Evolutionary conservation across 192 early-diverging fungal genomes (phyloP), one percentile per base, ranked within the genome.

Genomic region (Dimargaris xerosporica): DNA sequence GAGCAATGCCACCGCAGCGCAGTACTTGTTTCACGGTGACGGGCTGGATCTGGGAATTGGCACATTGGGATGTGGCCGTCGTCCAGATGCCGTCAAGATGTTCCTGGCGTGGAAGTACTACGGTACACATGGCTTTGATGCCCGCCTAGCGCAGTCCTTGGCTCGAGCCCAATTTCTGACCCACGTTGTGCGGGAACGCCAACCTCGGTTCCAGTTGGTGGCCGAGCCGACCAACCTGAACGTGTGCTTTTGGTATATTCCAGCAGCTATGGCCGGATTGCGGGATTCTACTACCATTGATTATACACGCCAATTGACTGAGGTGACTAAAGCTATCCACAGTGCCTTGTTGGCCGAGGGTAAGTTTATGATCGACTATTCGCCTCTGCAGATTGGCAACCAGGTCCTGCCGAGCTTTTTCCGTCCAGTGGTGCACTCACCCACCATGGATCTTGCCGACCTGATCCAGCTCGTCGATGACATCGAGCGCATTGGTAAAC

Each of bases 181-280:
- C 5, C 61, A 62, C 9, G 21, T 70, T 15, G 50, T 75, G 0
- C 58, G 73, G 23, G 41, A 62, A 46, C 29, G 67, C 66, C 25
- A 16, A 17, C 44, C 47, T 11, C 71, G 75, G 28, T 71, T 77
- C 29, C 73, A 73, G 64, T 65, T 75, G 63, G 68, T 89, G 42
- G 61, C 26, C 17, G 67, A 64, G 44, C 66, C 71, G 2, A 62
- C 65, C 41, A 63, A 68, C 63, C 67, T 66, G 15, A 69, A 69
- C 55, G 77, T 88, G 44, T 90, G 86, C 58, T 90, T 90, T 66
- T 90, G 87, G 87, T 88, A 80, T 71, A 71, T 85, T 19, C 86
- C 84, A 17, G 28, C 62, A 39, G 26, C 45, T 4, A 29, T 65
- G 61, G 48, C 5, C 0, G 64, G 68, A 12, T 41, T 51, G 52